Evolutionary conservation across 139 green algal species (phyloP).

Genomic region (Chlorella sp.): DNA sequence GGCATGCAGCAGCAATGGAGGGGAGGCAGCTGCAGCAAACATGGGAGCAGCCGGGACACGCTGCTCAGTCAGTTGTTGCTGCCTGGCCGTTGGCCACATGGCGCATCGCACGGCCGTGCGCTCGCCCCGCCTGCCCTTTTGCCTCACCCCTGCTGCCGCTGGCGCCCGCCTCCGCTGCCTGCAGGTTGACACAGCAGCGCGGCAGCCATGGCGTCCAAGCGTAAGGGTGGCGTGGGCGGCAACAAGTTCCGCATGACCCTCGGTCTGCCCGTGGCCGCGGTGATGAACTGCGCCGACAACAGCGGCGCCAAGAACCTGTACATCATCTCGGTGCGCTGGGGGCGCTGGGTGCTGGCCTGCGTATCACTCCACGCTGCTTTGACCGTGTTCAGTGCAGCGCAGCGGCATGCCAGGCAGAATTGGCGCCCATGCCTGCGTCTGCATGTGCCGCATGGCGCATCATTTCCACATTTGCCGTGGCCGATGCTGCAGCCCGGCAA

Average conservation of each 20-base stretch:
- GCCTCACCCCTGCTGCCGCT: not conserved
- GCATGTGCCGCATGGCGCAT: too few relatives aligned
- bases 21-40: not conserved
- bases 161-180: too few relatives aligned
- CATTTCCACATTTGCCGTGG: too few relatives aligned
- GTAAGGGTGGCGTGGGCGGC: conserved; percentile 80
- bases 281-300: conserved; percentile 99
- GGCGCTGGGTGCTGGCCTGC: too few relatives aligned
- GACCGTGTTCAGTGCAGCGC: too few relatives aligned
- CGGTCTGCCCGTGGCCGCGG: conserved; percentile 94
- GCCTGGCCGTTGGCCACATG: too few relatives aligned
- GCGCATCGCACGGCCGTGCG: not conserved
- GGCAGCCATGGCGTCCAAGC: conserved; percentile 62
- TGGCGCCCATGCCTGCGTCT: too few relatives aligned
- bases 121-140: not conserved
- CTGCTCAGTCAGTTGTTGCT: too few relatives aligned
- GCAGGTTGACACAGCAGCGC: conserved; percentile 27
- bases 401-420: too few relatives aligned
- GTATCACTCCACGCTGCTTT: too few relatives aligned
- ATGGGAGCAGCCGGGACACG: not conserved
- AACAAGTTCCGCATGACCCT: conserved; percentile 99
- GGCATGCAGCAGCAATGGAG: not conserved
- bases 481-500: too few relatives aligned
- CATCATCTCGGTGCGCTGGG: conserved; percentile 86
- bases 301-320: conserved; percentile 98